phyloP scores from a whole-genome alignment of 2,329 filamentous ascomycete species.

The Taxawa tesnikishii region DNA sequence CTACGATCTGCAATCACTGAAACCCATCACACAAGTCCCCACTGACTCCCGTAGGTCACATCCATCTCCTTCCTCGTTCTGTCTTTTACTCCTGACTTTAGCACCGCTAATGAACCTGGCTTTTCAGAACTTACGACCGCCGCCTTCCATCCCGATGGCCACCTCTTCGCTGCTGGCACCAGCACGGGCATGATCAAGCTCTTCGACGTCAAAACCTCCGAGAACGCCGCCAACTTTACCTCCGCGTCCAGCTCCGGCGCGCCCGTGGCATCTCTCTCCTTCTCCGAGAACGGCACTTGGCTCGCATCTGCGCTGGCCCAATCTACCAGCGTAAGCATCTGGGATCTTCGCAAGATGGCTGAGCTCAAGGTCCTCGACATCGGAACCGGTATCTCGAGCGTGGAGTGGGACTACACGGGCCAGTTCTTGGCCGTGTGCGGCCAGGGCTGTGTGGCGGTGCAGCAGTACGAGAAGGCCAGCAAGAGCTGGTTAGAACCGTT shows the following conservation, averaged over 20 bases:
- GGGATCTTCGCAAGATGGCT: slow-evolving; percentile 79
- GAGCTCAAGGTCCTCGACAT: slow-evolving; percentile 77
- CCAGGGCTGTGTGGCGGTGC: slow-evolving; percentile 68
- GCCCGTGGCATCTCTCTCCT: slow-evolving; percentile 63
- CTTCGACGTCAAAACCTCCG: slow-evolving; percentile 72
- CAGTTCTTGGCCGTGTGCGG: slow-evolving; percentile 82
- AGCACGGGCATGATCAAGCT: slow-evolving; percentile 70
- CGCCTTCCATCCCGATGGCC: slow-evolving; percentile 93
- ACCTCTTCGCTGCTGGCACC: slow-evolving; percentile 80
- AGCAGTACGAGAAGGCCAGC: slow-evolving; percentile 74
- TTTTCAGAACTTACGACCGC: slow-evolving; percentile 57
- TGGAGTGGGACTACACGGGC: slow-evolving; percentile 89
- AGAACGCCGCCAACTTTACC: slow-evolving; percentile 61
- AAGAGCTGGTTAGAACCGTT: slow-evolving; percentile 87
- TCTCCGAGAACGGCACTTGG: slow-evolving; percentile 97
- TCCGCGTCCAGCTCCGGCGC: slow-evolving; percentile 34
- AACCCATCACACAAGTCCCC: slow-evolving; percentile 65
- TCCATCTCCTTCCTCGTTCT: no score
- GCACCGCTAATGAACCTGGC: no score
- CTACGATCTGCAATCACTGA: slow-evolving; percentile 61
- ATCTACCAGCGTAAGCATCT: slow-evolving; percentile 70
- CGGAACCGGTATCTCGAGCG: slow-evolving; percentile 61
- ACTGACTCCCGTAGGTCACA: slow-evolving; percentile 59
- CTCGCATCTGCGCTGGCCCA: slow-evolving; percentile 71
- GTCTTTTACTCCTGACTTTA: no score